Evolutionary conservation across 768 basidiomycete genomes (phyloP), one percentile per base, ranked within the genome.

Genomic region (Lactifluus piperatus): DNA sequence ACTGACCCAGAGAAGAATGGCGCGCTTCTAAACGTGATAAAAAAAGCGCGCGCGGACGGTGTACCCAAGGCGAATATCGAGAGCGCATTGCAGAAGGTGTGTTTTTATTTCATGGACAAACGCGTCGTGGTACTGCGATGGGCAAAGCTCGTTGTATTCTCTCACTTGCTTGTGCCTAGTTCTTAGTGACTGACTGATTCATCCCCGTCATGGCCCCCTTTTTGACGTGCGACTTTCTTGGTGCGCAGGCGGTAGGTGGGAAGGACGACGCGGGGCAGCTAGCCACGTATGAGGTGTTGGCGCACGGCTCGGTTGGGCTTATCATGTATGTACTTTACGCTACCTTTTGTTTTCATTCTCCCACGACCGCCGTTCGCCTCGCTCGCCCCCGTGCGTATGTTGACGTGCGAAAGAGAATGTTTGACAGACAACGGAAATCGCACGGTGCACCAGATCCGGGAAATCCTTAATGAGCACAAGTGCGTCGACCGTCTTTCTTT

Each of bases 61-160:
- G 64, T 65, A 26, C 64, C 64, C 5, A 65, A 63, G 43, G 24
- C 55, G 43, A 65, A 59, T 43, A 65, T 65, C 37, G 62, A 65
- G 52, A 54, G 49, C 8, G 64, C 64, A 3, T 50, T 65, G 39
- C 54, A 58, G 16, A 65, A 65, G 55, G 64, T 65, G 16, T 47
- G 61, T 37, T 24, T 22, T 30, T 27, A n/a, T n/a, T n/a, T n/a
- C n/a, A n/a, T n/a, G n/a, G n/a, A n/a, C n/a, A n/a, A n/a, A n/a
- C n/a, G n/a, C n/a, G n/a, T n/a, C n/a, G n/a, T n/a, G n/a, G n/a
- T n/a, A n/a, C 7, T 11, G 8, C 16, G 18, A 14, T 24, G 13
- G 43, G 16, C 18, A 10, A 10, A 6, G 30, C 11, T 10, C 30
- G 5, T 32, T 10, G 30, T 32, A 32, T 6, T 32, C 30, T 32